Conservation (phyloP, 2,329 filamentous ascomycete genomes). For the Pyricularia grisea region DNA sequence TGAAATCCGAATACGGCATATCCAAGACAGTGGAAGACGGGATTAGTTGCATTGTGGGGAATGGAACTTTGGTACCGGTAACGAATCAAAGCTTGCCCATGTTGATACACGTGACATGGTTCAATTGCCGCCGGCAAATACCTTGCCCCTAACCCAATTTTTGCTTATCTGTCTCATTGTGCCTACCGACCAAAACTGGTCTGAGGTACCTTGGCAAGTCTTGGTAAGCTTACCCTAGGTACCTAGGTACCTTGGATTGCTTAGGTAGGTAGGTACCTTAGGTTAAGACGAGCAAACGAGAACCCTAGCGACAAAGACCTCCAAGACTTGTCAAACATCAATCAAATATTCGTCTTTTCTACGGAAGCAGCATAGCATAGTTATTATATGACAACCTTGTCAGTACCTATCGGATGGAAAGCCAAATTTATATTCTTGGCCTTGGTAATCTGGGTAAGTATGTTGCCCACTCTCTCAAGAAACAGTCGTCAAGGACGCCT, state of each 20-base stretch:
- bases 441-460: conserved; percentile 74
- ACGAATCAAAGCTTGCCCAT: neutral
- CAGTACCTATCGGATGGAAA: neutral
- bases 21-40: neutral
- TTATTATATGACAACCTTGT: too few relatives aligned
- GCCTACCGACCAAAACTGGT: too few relatives aligned
- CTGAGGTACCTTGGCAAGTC: too few relatives aligned
- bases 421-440: conserved; percentile 63
- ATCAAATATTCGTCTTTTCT: neutral
- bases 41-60: neutral
- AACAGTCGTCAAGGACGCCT: conserved; percentile 51
- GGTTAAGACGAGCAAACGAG: too few relatives aligned
- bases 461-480: conserved; percentile 62
- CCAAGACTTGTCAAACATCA: neutral
- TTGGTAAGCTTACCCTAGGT: too few relatives aligned
- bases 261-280: too few relatives aligned
- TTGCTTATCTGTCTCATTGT: neutral
- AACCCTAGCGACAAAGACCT: neutral
- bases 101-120: neutral
- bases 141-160: neutral
- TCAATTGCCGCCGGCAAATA: neutral
- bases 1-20: neutral
- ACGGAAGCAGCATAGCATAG: neutral
- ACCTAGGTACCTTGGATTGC: too few relatives aligned
- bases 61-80: neutral